Conservation (phyloP, 139 green algal species). For the Chlorella vulgaris region DNA sequence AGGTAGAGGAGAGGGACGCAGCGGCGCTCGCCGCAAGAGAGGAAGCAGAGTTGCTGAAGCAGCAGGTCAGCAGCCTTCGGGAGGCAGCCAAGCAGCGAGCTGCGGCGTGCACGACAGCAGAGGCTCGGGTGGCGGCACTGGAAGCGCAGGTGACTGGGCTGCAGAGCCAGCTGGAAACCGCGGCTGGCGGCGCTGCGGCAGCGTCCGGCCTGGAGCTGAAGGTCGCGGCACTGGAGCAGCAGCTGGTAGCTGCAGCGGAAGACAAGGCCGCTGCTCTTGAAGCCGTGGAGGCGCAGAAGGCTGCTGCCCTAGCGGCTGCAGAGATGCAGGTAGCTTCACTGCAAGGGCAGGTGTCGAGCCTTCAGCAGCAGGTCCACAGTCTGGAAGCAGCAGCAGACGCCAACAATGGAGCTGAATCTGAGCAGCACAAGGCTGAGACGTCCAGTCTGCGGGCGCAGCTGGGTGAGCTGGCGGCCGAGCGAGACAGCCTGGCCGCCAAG, state of each 20-base stretch:
- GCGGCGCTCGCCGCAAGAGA: not conserved
- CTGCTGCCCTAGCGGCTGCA: not conserved
- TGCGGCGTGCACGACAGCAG: not conserved
- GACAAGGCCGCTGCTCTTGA: not conserved
- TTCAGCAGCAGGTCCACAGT: not conserved
- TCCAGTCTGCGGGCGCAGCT: not conserved
- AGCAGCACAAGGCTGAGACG: not conserved
- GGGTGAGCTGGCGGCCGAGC: constrained; percentile 9
- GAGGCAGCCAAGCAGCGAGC: constrained; percentile 17
- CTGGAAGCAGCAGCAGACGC: not conserved
- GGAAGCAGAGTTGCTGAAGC: not conserved
- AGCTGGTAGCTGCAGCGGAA: not conserved
- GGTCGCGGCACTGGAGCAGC: not conserved
- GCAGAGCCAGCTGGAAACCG: not conserved
- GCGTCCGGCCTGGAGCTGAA: not conserved
- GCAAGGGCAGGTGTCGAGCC: not conserved
- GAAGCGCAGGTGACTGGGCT: not conserved
- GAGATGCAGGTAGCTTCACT: not conserved
- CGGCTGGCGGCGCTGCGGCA: not conserved
- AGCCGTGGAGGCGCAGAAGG: not conserved
- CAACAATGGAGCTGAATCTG: not conserved
- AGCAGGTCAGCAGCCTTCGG: not conserved
- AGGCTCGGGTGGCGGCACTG: not conserved
- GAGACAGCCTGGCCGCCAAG: constrained; percentile 15
- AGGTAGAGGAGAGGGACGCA: not conserved